These are phyloP conservation scores for Phytophthora palmivora DNA, from an alignment of 352 stramenopile genomes.

Conservation along the genomic window DNA sequence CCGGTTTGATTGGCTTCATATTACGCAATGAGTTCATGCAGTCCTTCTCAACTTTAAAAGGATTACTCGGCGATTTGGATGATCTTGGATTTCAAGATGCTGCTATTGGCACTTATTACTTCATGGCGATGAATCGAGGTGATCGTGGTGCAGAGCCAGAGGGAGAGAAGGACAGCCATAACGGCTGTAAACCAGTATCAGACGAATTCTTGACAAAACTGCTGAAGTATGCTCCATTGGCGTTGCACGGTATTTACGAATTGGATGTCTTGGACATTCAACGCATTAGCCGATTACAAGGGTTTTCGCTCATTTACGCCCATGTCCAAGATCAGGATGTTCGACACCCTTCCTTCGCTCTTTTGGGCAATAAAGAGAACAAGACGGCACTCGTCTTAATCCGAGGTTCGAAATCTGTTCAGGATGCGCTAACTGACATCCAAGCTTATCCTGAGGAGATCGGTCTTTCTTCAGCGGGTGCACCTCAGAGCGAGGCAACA, in stretches of 20 bases:
- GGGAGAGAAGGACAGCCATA: slow-evolving; percentile 65
- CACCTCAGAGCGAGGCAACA: slow-evolving; percentile 47
- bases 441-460: slow-evolving; percentile 85
- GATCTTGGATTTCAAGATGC: slow-evolving; percentile 87
- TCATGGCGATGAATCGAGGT: slow-evolving; percentile 90
- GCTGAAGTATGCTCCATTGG: slow-evolving; percentile 78
- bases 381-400: slow-evolving; percentile 85
- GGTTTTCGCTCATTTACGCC: slow-evolving; percentile 81
- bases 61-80: slow-evolving; percentile 79
- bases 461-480: slow-evolving; percentile 47
- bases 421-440: slow-evolving; percentile 88
- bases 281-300: slow-evolving; percentile 80
- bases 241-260: slow-evolving; percentile 87
- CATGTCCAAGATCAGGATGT: slow-evolving; percentile 86
- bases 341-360: slow-evolving; percentile 79
- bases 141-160: slow-evolving; percentile 78
- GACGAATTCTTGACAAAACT: slow-evolving; percentile 78
- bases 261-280: slow-evolving; percentile 86
- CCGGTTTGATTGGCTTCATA: slow-evolving; percentile 83
- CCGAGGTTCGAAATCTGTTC: slow-evolving; percentile 86
- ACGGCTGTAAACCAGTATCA: slow-evolving; percentile 60
- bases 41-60: slow-evolving; percentile 86
- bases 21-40: slow-evolving; percentile 91
- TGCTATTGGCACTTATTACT: slow-evolving; percentile 88
- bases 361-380: slow-evolving; percentile 80